Conservation (phyloP, 331 rosid species). For the Phaseolus coccineus region DNA sequence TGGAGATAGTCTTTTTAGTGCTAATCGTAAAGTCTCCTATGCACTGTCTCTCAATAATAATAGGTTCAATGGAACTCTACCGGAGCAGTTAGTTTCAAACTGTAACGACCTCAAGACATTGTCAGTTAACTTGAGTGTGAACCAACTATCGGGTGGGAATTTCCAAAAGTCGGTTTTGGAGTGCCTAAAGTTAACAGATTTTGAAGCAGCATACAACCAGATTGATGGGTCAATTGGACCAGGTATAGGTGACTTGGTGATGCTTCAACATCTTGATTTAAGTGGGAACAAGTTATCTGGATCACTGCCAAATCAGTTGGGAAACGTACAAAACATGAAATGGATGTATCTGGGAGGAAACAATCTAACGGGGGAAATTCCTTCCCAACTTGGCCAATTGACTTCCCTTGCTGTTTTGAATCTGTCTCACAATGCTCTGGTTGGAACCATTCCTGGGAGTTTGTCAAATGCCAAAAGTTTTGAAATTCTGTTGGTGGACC, state of each 20-base stretch:
- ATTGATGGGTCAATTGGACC: conserved; percentile 53
- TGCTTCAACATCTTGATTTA: conserved; percentile 58
- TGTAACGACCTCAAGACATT: conserved; percentile 55
- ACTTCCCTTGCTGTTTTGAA: conserved; percentile 53
- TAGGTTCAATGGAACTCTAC: conserved; percentile 58
- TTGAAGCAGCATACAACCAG: conserved; percentile 58
- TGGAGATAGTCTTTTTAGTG: conserved; percentile 45
- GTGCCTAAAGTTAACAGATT: conserved; percentile 53
- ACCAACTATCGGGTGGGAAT: conserved; percentile 51
- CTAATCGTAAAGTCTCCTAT: conserved; percentile 48
- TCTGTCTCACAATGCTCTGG: conserved; percentile 56
- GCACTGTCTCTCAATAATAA: conserved; percentile 58
- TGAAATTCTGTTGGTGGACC: conserved; percentile 56
- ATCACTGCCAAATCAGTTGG: conserved; percentile 51
- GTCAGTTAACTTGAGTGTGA: conserved; percentile 63
- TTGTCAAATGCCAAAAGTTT: conserved; percentile 52
- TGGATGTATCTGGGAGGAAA: conserved; percentile 61
- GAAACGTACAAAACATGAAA: conserved; percentile 52
- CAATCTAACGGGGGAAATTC: conserved; percentile 55
- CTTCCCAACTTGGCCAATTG: conserved; percentile 51
- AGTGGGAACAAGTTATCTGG: conserved; percentile 56
- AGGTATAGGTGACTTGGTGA: conserved; percentile 37
- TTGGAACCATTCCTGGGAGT: conserved; percentile 50
- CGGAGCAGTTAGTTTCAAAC: conserved; percentile 52
- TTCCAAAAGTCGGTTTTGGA: conserved; percentile 36